Percentiles rank a stretch among this genome's conserved stretches.
These are phyloP conservation scores for Botrytis aclada DNA, from an alignment of 2,329 filamentous ascomycete genomes.

Conservation along the genomic window DNA sequence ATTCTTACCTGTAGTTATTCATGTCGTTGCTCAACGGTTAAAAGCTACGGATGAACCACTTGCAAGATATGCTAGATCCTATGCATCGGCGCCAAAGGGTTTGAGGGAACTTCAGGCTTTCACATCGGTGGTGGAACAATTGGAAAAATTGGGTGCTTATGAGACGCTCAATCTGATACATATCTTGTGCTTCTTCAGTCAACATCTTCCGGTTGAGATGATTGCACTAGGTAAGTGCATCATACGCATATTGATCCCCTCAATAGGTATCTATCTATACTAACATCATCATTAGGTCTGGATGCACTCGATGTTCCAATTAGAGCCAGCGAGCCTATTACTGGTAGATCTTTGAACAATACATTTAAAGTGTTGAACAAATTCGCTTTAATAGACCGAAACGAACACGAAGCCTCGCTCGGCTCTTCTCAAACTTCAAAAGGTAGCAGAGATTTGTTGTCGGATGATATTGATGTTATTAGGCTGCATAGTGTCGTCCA, in stretches of 20 bases:
- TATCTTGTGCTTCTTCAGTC: conserved; percentile 62
- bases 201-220: conserved; percentile 64
- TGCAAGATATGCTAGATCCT: conserved; percentile 57
- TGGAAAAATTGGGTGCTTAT: conserved; percentile 45
- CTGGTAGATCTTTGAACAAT: conserved; percentile 41
- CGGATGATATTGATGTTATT: conserved; percentile 50
- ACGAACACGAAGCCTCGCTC: conserved; percentile 40
- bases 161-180: conserved; percentile 64
- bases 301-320: conserved; percentile 48
- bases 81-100: conserved; percentile 50
- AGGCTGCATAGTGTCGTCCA: conserved; percentile 52
- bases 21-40: conserved; percentile 61
- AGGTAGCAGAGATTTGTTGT: conserved; percentile 44
- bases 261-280: not conserved
- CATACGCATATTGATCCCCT: not conserved
- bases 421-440: conserved; percentile 30
- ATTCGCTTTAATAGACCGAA: conserved; percentile 52
- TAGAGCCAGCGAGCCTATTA: conserved; percentile 42
- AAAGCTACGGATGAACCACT: conserved; percentile 60
- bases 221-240: conserved; percentile 50
- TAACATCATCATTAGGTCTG: conserved; percentile 40
- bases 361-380: conserved; percentile 50
- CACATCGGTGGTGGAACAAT: conserved; percentile 48
- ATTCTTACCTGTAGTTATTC: conserved; percentile 64
- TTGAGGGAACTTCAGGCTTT: conserved; percentile 50